phyloP scores from a whole-genome alignment of 169 alveolate species.

The Cyclospora cayetanensis region DNA sequence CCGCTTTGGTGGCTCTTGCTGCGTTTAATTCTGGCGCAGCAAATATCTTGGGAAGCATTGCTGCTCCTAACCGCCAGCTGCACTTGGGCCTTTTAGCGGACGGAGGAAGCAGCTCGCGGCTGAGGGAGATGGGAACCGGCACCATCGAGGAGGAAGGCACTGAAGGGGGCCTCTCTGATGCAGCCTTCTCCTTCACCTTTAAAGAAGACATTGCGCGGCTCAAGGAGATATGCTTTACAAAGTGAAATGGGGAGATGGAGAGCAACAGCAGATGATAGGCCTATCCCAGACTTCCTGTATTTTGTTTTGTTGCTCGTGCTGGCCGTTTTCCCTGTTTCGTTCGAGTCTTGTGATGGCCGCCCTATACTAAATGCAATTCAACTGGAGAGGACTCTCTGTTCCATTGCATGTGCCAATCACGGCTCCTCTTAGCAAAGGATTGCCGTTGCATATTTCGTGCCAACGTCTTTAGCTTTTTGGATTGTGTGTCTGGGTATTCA shows the following conservation, averaged over 20 bases:
- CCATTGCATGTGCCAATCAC: no score
- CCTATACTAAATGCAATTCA: no score
- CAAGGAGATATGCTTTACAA: constrained; percentile 13
- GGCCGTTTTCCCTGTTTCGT: not conserved
- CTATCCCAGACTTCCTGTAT: not conserved
- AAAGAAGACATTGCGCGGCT: constrained; percentile 46
- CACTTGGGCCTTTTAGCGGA: constrained; percentile 56
- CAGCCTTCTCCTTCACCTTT: not conserved
- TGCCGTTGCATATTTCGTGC: no score
- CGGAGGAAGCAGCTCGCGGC: constrained; percentile 32
- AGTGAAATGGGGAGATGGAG: no score
- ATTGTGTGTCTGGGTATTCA: no score
- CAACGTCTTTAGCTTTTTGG: no score
- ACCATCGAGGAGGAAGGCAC: constrained; percentile 54
- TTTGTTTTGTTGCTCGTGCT: not conserved
- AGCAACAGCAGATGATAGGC: no score
- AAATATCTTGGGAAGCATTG: constrained; percentile 11
- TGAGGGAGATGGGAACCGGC: not conserved
- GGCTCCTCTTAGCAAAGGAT: no score
- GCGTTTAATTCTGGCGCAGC: no score
- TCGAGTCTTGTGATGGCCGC: no score
- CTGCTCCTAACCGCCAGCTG: constrained; percentile 64
- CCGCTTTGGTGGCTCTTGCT: no score
- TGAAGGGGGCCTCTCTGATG: constrained; percentile 2
- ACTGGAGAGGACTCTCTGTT: no score